Base-by-base conservation (phyloP, 2,329 filamentous ascomycete species). In the Shiraia sp. region DNA sequence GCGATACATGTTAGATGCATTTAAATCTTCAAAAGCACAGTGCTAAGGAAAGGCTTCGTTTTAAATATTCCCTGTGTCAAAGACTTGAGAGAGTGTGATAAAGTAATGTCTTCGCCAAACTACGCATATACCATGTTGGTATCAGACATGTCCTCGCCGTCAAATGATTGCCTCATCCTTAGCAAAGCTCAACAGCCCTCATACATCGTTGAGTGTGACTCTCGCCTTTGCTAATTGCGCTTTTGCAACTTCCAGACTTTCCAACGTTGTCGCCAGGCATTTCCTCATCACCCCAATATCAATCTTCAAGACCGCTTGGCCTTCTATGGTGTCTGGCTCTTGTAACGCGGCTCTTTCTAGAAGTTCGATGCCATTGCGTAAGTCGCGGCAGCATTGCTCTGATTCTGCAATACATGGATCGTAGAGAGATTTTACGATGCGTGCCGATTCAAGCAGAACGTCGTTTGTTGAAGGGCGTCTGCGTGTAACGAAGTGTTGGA, bases 341-440 rank as follows among this genome's bases (percentile, higher is more conserved):
- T 17, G 22, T 3, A 6, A 25, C 13, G 38, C 38, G 3, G 38
- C 38, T 23, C 29, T 25, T 10, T 40, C 38, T n/a, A 40, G n/a
- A 10, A 14, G 7, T 10, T 24, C 8, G n/a, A 35, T 15, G 3
- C 9, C 26, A 2, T 23, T 23, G 15, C 29, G 15, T 3, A 40
- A n/a, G 4, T 35, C 16, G 2, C 10, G 10, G 15, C 38, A 35
- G 10, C 31, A n/a, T 6, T n/a, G 12, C 14, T 29, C 25, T 25
- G 17, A 17, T 30, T 29, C 25, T 8, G n/a, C 30, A 6, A 40
- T 35, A 2, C 15, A n/a, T 16, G 38, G 38, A 16, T 10, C 25
- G 10, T 40, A 29, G 9, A 30, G 17, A 16, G 15, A 31, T 3
- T 34, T 15, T 10, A 26, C 30, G 4, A 34, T 9, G 16, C 31